These are phyloP conservation scores for Irpex rosettiformis DNA, from an alignment of 1,284 basidiomycete genomes.

Conservation along the genomic window DNA sequence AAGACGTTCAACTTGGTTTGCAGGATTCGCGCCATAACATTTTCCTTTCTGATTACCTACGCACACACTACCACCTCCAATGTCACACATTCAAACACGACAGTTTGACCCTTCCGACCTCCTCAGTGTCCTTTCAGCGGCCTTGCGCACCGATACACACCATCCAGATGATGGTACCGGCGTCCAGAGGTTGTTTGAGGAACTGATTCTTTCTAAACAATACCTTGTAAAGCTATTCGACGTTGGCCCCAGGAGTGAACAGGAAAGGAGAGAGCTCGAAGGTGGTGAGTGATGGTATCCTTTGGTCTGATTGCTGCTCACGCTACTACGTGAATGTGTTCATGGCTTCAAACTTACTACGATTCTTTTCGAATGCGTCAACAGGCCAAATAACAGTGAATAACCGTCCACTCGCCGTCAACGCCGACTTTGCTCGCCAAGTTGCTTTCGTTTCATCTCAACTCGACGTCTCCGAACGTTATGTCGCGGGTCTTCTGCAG, in stretches of 20 bases:
- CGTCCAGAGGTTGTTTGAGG: constrained; percentile 67
- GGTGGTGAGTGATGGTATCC: constrained; percentile 47
- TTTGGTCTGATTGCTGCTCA: not conserved
- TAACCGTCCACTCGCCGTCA: constrained; percentile 61
- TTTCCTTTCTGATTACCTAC: not conserved
- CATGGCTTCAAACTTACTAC: no score
- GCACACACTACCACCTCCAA: not conserved
- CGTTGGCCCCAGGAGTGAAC: constrained; percentile 53
- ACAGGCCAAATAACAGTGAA: constrained; percentile 60
- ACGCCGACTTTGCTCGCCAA: constrained; percentile 72
- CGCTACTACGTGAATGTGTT: no score
- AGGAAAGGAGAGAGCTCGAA: constrained; percentile 71
- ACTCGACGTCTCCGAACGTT: constrained; percentile 74
- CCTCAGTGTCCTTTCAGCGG: not conserved
- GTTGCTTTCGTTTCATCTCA: constrained; percentile 72
- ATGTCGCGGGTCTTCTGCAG: constrained; percentile 68
- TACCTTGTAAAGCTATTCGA: constrained; percentile 61
- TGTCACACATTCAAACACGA: not conserved
- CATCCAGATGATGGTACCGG: not conserved
- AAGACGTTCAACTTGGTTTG: not conserved
- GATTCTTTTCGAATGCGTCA: no score
- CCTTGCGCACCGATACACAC: not conserved
- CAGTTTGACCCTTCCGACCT: not conserved
- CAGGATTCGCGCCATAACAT: not conserved
- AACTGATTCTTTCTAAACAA: constrained; percentile 62